Evolutionary conservation across 768 basidiomycete species (phyloP), one percentile per base, ranked within the genome.

Genomic region (Tricholoma bakamatsutake): DNA sequence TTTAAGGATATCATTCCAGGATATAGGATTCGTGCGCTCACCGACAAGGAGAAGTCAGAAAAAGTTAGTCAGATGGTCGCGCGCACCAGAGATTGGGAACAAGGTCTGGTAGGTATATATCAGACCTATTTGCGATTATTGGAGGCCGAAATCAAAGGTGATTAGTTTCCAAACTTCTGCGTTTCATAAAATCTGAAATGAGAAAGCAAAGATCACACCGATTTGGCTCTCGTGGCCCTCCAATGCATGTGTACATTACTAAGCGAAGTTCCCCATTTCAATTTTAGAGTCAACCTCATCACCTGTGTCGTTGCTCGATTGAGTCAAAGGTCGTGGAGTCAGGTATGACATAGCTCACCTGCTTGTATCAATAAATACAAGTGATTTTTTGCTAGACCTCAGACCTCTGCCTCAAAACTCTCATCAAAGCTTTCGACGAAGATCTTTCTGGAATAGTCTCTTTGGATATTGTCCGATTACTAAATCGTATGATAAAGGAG

Each of bases 401-500:
- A 54, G 88, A 96, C 62, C 73, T 88, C 50, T 97, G 96, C 68
- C 78, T 94, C 27, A 77, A 85, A 62, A 83, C 93, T 4, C 67
- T 99, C 63, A 85, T 90, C 65, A 76, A 78, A 48, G 87, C 98
- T 40, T 93, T 98, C 72, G 81, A 83, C 50, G 80, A 81, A 59
- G 97, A 98, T 74, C 72, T 81, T 17, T 88, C 88, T 10, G 93
- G 94, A 15, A 71, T 74, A 9, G 77, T 89, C 48, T 97, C 97
- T 4, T 80, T 98, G 55, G 93, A 97, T 68, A 75, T 87, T 55
- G 91, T 98, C 40, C 89, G 94, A 45, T 76, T 98, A 37, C 71
- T 99, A 59, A 94, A 97, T 62, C 84, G 94, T 57, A 98, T 98
- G 90, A 83, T 97, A 68, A 98, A 96, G 69, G 96, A 97, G 66